These are phyloP conservation scores for Theileria annulata DNA, from an alignment of 169 alveolate species.

Conservation along the genomic window DNA sequence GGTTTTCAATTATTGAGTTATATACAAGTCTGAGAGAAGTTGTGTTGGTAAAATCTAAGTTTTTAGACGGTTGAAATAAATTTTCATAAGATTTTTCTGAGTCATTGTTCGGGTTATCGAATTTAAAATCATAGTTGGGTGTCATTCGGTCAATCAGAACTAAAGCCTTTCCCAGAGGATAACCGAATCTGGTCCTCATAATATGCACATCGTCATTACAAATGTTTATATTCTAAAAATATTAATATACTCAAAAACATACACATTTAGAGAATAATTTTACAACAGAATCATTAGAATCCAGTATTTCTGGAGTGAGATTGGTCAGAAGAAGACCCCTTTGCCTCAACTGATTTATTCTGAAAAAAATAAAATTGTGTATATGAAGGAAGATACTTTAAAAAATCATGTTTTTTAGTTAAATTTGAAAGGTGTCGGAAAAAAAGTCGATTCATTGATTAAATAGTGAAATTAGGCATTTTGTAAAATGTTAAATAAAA, in stretches of 20 bases:
- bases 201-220: conserved; percentile 71
- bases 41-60: background rate
- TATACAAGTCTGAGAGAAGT: conserved; percentile 23
- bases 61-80: background rate
- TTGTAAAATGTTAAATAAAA: background rate
- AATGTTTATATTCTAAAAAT: conserved; percentile 62
- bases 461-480: background rate
- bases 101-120: conserved; percentile 11
- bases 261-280: conserved; percentile 45
- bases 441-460: background rate
- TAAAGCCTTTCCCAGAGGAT: conserved; percentile 73
- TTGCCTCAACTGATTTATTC: conserved; percentile 53
- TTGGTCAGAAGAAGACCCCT: conserved; percentile 52
- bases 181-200: conserved; percentile 72
- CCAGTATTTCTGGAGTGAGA: conserved; percentile 27
- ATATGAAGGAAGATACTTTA: conserved; percentile 12
- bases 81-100: background rate
- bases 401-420: conserved; percentile 23
- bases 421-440: conserved; percentile 13
- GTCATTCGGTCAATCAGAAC: conserved; percentile 61
- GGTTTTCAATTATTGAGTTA: conserved; percentile 46
- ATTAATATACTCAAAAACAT: background rate
- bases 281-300: conserved; percentile 25
- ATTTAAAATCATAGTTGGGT: conserved; percentile 71
- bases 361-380: background rate